Evolutionary conservation across 2,329 filamentous ascomycete genomes (phyloP).

Genomic region (Helotiales sp.): DNA sequence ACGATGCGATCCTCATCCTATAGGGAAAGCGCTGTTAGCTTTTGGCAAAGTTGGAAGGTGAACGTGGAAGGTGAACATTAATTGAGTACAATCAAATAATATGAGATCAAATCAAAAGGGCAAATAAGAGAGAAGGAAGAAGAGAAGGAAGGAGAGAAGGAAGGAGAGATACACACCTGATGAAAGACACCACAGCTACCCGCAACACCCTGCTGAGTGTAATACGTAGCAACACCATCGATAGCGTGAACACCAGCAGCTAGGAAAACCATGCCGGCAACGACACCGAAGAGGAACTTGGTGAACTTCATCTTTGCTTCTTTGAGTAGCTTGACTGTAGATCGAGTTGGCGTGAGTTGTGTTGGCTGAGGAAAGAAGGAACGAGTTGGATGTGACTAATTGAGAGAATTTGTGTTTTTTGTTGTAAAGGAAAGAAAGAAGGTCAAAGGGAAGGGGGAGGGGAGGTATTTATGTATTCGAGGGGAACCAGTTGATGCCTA

Average conservation of each 20-base stretch:
- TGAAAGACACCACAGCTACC: constrained; percentile 10
- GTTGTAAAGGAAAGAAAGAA: neutral
- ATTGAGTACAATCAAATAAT: too few relatives aligned
- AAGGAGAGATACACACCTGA: neutral
- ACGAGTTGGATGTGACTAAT: neutral
- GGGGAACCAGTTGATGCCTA: neutral
- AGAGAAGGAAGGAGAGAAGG: neutral
- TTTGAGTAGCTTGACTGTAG: neutral
- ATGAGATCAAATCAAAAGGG: neutral
- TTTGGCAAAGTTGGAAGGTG: neutral
- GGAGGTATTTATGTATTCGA: neutral
- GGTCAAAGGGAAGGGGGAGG: neutral
- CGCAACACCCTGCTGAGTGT: constrained; percentile 6
- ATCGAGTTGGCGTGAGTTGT: neutral
- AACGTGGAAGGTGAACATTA: neutral
- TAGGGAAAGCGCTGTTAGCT: neutral
- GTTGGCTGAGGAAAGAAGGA: neutral
- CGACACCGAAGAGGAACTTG: neutral
- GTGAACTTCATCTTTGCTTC: neutral
- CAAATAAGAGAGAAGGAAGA: neutral
- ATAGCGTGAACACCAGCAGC: neutral
- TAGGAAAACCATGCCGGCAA: neutral
- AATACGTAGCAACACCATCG: constrained; percentile 4
- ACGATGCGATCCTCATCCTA: constrained; percentile 9
- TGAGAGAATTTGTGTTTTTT: neutral